phyloP scores from a whole-genome alignment of 2,329 filamentous ascomycete genomes.

The Fusarium sp. region DNA sequence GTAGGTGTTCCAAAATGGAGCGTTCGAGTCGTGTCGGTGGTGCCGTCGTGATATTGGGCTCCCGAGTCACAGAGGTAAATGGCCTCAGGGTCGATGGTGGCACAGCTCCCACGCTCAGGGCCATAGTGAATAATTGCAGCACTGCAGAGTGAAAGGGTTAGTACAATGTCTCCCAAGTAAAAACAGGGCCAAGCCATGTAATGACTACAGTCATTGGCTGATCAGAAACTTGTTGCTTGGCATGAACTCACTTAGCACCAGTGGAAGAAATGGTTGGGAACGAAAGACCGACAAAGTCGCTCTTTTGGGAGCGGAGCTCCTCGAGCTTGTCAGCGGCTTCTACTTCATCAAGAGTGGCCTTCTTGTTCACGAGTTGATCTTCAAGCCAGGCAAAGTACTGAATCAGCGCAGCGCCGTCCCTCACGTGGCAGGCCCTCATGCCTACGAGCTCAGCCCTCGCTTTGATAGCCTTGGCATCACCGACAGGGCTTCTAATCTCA shows the following conservation, averaged over 20 bases:
- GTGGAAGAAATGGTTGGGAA: slow-evolving; percentile 98
- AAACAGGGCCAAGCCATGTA: neutral
- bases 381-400: slow-evolving; percentile 98
- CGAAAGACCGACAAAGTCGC: slow-evolving; percentile 88
- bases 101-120: slow-evolving; percentile 84
- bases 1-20: slow-evolving; percentile 91
- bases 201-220: neutral
- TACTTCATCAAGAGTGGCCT: slow-evolving; percentile 84
- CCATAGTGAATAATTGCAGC: slow-evolving; percentile 97
- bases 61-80: slow-evolving; percentile 98
- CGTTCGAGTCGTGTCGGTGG: slow-evolving; percentile 94
- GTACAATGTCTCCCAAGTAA: neutral
- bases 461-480: slow-evolving; percentile 96
- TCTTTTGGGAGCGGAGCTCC: slow-evolving; percentile 72
- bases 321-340: slow-evolving; percentile 93
- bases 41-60: slow-evolving; percentile 95
- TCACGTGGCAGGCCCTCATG: slow-evolving; percentile 93
- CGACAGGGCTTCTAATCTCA: slow-evolving; percentile 86
- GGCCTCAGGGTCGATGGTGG: slow-evolving; percentile 83
- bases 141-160: slow-evolving; percentile 58
- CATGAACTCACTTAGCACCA: slow-evolving; percentile 73
- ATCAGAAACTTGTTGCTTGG: neutral
- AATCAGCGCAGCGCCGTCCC: slow-evolving; percentile 90
- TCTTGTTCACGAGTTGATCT: slow-evolving; percentile 82
- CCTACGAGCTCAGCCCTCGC: slow-evolving; percentile 88